Percentiles rank a stretch among this genome's conserved stretches.
Conservation (phyloP, 2,329 filamentous ascomycete genomes). For the Diplodia corticola region DNA sequence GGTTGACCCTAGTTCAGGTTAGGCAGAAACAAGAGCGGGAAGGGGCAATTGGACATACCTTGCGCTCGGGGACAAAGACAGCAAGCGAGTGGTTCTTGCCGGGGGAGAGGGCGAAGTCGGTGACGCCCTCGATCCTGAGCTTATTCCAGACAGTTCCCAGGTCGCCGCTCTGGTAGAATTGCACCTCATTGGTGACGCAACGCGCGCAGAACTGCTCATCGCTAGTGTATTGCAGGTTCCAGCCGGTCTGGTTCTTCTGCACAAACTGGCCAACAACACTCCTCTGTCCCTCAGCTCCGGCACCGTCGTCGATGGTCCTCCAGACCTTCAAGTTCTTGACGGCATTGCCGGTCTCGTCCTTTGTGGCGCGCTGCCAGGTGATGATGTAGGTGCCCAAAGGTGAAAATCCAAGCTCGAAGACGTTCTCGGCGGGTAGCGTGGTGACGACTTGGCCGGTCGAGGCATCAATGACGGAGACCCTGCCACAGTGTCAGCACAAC, state of each 20-base stretch:
- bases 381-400: conserved; percentile 89
- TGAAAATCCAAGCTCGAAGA: conserved; percentile 94
- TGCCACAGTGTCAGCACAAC: conserved; percentile 34
- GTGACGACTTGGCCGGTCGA: conserved; percentile 73
- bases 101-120: conserved; percentile 85
- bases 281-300: conserved; percentile 64
- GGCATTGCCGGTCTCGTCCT: conserved; percentile 91
- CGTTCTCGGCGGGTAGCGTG: conserved; percentile 74
- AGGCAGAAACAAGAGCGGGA: conserved; percentile 17
- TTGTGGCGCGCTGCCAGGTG: conserved; percentile 91
- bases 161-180: conserved; percentile 90
- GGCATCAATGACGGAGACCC: conserved; percentile 82
- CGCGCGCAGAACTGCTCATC: conserved; percentile 94
- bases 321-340: conserved; percentile 97
- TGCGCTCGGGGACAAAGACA: conserved; percentile 92
- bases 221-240: conserved; percentile 95
- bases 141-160: conserved; percentile 91
- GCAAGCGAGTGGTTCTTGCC: conserved; percentile 90
- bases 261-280: conserved; percentile 82
- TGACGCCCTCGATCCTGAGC: conserved; percentile 84
- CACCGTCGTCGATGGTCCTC: conserved; percentile 72
- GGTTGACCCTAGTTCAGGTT: conserved; percentile 71
- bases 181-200: conserved; percentile 93
- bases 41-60: conserved; percentile 58
- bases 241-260: conserved; percentile 91